These are phyloP conservation scores for Setomelanomma holmii DNA, from an alignment of 2,329 filamentous ascomycete species.

Conservation along the genomic window DNA sequence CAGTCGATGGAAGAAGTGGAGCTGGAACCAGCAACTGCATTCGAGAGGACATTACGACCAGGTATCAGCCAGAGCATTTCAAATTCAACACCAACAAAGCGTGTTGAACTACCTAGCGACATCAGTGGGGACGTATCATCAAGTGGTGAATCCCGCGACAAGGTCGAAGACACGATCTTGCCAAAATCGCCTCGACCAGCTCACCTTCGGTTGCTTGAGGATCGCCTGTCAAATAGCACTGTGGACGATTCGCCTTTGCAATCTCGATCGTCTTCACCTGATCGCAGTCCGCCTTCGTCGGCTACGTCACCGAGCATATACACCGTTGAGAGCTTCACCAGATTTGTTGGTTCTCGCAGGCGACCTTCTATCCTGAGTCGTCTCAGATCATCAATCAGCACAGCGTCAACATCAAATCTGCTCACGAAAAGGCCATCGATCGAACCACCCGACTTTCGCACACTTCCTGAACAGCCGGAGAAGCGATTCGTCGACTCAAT, in stretches of 20 bases:
- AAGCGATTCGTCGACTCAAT: conserved; percentile 36
- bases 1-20: background rate
- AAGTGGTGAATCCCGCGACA: conserved; percentile 2
- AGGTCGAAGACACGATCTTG: background rate
- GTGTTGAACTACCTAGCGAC: background rate
- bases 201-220: background rate
- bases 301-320: conserved; percentile 15
- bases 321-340: conserved; percentile 11
- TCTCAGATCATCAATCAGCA: conserved; percentile 20
- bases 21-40: background rate
- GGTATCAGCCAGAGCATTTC: background rate
- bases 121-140: background rate
- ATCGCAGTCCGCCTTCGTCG: conserved; percentile 11
- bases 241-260: background rate
- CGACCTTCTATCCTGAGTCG: conserved; percentile 24
- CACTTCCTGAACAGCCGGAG: conserved; percentile 25
- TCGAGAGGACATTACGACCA: background rate
- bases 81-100: background rate
- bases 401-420: conserved; percentile 1
- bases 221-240: background rate
- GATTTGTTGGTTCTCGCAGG: conserved; percentile 3
- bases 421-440: conserved; percentile 1
- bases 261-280: background rate
- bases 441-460: conserved; percentile 20
- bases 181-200: background rate